Conservation (phyloP, 2,329 filamentous ascomycete species). For the Ascochyta viciae-villosae region DNA sequence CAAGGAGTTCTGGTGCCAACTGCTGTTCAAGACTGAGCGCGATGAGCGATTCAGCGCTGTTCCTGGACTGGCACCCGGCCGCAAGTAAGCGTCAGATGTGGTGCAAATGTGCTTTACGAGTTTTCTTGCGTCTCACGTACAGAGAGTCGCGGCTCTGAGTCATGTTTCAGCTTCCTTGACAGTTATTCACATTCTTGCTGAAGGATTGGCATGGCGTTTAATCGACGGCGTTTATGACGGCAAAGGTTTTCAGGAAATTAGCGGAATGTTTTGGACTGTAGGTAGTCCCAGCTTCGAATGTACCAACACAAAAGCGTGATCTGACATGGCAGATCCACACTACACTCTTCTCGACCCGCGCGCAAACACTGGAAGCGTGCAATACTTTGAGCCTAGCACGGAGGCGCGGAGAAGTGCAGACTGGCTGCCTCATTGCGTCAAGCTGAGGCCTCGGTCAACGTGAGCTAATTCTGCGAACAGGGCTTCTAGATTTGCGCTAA, state of each 20-base stretch:
- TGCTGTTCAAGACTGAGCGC: conserved; percentile 98
- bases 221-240: conserved; percentile 8
- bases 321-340: conserved; percentile 19
- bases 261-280: conserved; percentile 22
- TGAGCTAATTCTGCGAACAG: conserved; percentile 5
- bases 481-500: conserved; percentile 1
- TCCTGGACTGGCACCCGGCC: conserved; percentile 65
- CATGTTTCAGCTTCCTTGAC: not conserved
- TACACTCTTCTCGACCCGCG: not conserved
- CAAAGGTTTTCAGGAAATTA: not conserved
- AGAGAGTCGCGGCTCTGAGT: not conserved
- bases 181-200: not conserved
- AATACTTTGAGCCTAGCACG: not conserved
- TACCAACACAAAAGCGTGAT: conserved; percentile 19
- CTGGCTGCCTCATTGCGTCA: not conserved
- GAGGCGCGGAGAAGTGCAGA: not conserved
- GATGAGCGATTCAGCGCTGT: conserved; percentile 84
- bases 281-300: conserved; percentile 26
- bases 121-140: not conserved
- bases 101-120: not conserved
- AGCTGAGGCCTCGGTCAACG: not conserved
- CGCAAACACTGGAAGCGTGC: not conserved
- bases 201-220: conserved; percentile 21
- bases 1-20: conserved; percentile 97
- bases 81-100: conserved; percentile 34